These are phyloP conservation scores for Pichia insulana DNA, from an alignment of 805 yeast species.

Conservation along the genomic window DNA sequence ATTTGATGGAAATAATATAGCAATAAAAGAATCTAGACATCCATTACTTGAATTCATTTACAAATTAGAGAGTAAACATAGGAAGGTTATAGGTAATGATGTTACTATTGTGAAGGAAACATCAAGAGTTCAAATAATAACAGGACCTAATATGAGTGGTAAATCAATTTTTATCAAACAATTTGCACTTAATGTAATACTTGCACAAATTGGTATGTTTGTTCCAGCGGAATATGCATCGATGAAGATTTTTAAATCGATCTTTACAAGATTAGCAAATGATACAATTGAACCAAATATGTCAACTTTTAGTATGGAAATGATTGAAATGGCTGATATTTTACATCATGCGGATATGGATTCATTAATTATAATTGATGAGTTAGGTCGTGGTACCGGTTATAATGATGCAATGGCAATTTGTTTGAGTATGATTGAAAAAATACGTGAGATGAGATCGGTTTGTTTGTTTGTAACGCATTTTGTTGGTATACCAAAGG, in stretches of 20 bases:
- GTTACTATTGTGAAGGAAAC: constrained; percentile 26
- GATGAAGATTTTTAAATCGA: constrained; percentile 31
- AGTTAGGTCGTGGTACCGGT: constrained; percentile 46
- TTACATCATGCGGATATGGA: constrained; percentile 26
- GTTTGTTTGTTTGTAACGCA: constrained; percentile 37
- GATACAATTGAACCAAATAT: constrained; percentile 29
- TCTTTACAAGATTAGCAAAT: constrained; percentile 32
- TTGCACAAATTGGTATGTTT: constrained; percentile 53
- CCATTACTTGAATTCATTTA: constrained; percentile 30
- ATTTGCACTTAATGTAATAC: constrained; percentile 37
- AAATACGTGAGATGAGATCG: constrained; percentile 22
- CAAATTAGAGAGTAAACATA: constrained; percentile 17
- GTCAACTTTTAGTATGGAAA: constrained; percentile 39
- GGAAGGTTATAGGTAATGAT: constrained; percentile 27
- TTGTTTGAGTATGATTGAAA: constrained; percentile 36
- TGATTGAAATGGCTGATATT: constrained; percentile 40
- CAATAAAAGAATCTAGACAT: constrained; percentile 31
- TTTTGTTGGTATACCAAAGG: constrained; percentile 33
- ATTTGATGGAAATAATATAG: constrained; percentile 25
- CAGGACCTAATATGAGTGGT: constrained; percentile 60
- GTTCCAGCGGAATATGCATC: constrained; percentile 37
- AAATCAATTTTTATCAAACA: constrained; percentile 51
- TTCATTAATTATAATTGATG: constrained; percentile 40
- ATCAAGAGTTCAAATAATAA: constrained; percentile 39
- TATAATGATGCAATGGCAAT: constrained; percentile 46